Evolutionary conservation across 208 protist species (phyloP).

Genomic region (Leishmania tropica): DNA sequence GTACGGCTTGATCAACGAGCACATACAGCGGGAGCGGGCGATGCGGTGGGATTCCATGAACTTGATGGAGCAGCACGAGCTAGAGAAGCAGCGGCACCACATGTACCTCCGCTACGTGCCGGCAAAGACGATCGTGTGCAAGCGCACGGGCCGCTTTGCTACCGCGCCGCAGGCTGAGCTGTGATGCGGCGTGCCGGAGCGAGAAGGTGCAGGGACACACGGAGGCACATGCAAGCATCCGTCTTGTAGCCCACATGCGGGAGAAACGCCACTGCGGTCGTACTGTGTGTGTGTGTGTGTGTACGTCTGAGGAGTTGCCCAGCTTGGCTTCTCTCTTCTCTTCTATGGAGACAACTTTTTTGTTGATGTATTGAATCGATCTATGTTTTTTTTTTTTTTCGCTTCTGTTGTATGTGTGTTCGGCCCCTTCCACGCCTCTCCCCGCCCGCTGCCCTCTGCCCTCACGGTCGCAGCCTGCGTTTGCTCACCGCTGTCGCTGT

Average conservation of each 20-base stretch:
- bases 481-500: neutral
- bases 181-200: neutral
- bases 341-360: neutral
- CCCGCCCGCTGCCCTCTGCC: neutral
- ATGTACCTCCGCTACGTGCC: slow-evolving; percentile 40
- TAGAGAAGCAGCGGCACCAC: slow-evolving; percentile 30
- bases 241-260: neutral
- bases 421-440: neutral
- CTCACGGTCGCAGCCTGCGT: neutral
- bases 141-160: neutral
- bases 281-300: neutral
- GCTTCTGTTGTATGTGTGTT: neutral
- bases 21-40: slow-evolving; percentile 51
- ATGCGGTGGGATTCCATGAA: slow-evolving; percentile 49
- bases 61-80: slow-evolving; percentile 41
- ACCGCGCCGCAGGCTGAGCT: neutral
- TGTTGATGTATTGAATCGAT: neutral
- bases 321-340: neutral
- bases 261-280: neutral
- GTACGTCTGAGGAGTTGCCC: neutral
- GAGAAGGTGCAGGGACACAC: neutral
- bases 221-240: neutral
- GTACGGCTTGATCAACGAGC: slow-evolving; percentile 60
- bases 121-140: slow-evolving; percentile 9
- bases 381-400: neutral